Evolutionary conservation across 2,329 filamentous ascomycete species (phyloP).

Genomic region (Aspergillus vadensis): DNA sequence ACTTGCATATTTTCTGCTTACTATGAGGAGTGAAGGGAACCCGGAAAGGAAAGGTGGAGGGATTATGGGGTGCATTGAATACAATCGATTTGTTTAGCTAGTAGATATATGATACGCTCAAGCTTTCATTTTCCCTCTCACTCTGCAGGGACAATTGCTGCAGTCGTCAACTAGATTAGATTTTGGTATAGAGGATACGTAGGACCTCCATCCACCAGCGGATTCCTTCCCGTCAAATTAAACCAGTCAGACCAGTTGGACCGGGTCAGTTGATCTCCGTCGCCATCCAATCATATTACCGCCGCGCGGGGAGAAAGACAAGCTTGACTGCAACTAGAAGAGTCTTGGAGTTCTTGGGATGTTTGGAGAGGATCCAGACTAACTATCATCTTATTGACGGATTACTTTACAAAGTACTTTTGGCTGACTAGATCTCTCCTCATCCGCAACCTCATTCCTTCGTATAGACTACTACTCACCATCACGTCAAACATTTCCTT

Average conservation of each 20-base stretch:
- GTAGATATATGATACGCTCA: background rate
- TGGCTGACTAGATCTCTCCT: background rate
- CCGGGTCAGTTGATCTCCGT: conserved; percentile 12
- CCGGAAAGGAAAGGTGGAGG: no score
- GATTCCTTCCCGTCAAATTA: no score
- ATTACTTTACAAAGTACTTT: no score
- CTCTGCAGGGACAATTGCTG: background rate
- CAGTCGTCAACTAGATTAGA: background rate
- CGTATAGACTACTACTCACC: no score
- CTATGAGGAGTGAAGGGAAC: no score
- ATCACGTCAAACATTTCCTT: no score
- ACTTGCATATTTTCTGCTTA: background rate
- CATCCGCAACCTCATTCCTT: no score
- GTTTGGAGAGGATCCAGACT: no score
- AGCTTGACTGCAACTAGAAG: background rate
- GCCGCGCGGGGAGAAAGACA: conserved; percentile 3
- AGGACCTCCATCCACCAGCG: no score
- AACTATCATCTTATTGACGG: background rate
- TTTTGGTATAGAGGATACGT: no score
- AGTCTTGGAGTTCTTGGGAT: no score
- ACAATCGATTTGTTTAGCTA: background rate
- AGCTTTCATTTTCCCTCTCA: background rate
- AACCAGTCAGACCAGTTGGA: background rate
- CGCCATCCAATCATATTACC: conserved; percentile 3
- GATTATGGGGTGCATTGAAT: no score